Evolutionary conservation across 169 alveolate species (phyloP).

Genomic region (Neospora caninum): DNA sequence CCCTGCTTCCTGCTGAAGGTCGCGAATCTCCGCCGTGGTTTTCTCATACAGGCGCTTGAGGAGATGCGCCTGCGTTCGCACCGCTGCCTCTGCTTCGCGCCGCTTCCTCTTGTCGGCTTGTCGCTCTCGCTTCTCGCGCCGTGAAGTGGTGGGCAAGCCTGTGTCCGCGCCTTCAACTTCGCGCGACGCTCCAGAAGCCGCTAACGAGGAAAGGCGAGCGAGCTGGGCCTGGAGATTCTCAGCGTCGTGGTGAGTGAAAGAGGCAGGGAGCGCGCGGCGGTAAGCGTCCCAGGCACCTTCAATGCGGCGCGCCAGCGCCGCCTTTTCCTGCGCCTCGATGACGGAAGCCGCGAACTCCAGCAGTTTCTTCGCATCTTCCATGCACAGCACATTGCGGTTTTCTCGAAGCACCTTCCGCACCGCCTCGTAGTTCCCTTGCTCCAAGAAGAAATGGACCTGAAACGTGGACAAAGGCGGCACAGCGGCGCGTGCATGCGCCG

Average conservation of each 20-base stretch:
- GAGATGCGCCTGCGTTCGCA: not conserved
- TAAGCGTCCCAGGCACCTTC: not conserved
- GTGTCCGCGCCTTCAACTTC: not conserved
- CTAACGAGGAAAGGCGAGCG: not conserved
- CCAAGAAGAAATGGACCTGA: conserved; percentile 21
- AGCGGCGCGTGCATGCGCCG: not conserved
- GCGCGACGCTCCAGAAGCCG: not conserved
- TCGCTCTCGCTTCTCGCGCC: not conserved
- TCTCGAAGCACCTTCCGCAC: not conserved
- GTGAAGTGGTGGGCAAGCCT: not conserved
- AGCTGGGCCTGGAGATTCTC: not conserved
- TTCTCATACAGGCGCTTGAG: conserved; percentile 11
- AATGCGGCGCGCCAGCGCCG: not conserved
- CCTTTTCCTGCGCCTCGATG: not conserved
- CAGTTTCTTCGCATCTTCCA: conserved; percentile 1
- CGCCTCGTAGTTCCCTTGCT: not conserved
- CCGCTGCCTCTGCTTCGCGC: not conserved
- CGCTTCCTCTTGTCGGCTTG: not conserved
- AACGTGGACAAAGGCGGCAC: not conserved
- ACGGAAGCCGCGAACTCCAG: not conserved
- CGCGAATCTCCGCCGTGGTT: not conserved
- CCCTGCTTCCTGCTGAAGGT: conserved; percentile 5
- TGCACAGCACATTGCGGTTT: not conserved
- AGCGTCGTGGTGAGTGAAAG: not conserved
- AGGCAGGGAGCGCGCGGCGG: not conserved